Base-by-base conservation (phyloP, 2,329 filamentous ascomycete species). In the Monosporascus cannonballus region DNA sequence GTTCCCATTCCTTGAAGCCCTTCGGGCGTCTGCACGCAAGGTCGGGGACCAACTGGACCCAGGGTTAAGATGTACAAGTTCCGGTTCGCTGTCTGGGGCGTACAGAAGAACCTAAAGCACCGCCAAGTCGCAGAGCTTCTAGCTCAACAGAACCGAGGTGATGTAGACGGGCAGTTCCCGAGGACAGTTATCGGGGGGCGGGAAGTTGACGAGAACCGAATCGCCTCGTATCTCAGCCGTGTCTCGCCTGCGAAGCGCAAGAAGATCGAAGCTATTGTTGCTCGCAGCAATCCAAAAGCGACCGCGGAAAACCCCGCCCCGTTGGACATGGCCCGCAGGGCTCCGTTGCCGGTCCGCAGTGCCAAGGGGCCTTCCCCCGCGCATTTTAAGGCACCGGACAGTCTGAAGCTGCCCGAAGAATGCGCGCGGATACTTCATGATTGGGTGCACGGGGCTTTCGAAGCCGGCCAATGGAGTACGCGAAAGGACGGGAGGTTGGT, bases 21-120 rank as follows among this genome's bases (percentile, higher is more conserved):
- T 37, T 36, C n/a, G 41, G 44, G 36, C 25, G 34, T 11, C 39
- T 34, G 18, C 34, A 25, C 17, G 14, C 36, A 41, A 9, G 18
- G 46, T 39, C 17, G 11, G 37, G 20, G 46, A 50, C 54, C 58
- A 46, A 58, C 50, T 22, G 8, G 14, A 11, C 9, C 7, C 25
- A 61, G 59, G 36, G 58, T 59, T 39, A 62, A 61, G 47, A 61
- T 62, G 60, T 62, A 59, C 27, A 62, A 62, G 50, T 58, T 56
- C 48, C 56, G 57, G 11, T 59, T 62, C 51, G 57, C 57, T 38
- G 58, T 54, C 50, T 62, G 60, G 60, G 58, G 60, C 39, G 27
- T 62, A 18, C 58, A 62, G 45, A 62, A 62, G 53, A 60, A 62
- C 51, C 51, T 61, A 27, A 54, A 54, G 18, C 56, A 58, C 38